phyloP scores from a whole-genome alignment of 2,329 filamentous ascomycete species.

The Diaporthe vexans region DNA sequence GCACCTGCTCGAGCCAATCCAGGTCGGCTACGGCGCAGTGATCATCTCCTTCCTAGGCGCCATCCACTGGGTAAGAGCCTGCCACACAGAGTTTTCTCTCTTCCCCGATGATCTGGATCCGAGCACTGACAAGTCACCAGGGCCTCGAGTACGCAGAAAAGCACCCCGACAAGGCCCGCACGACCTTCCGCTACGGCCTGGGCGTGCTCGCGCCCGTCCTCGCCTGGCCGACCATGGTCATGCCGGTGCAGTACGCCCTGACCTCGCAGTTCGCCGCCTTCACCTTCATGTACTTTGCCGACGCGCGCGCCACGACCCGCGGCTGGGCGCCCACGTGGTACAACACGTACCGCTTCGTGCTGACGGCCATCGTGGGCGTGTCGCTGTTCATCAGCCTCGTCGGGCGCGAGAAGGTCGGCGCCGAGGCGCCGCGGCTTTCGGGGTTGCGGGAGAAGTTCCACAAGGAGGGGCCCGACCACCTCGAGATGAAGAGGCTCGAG shows the following conservation, averaged over 20 bases:
- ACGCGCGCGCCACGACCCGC: constrained; percentile 77
- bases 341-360: constrained; percentile 87
- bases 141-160: constrained; percentile 86
- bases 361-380: constrained; percentile 89
- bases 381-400: constrained; percentile 86
- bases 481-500: constrained; percentile 60
- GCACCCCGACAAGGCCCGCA: constrained; percentile 71
- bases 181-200: constrained; percentile 85
- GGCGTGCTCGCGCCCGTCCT: constrained; percentile 84
- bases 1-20: constrained; percentile 84
- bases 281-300: constrained; percentile 86
- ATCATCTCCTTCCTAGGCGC: constrained; percentile 96
- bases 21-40: constrained; percentile 91
- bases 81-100: too few species aligned
- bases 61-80: constrained; percentile 87
- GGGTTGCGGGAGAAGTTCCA: constrained; percentile 56
- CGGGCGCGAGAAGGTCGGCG: constrained; percentile 81
- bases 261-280: constrained; percentile 90
- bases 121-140: constrained; percentile 34
- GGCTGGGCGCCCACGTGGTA: constrained; percentile 93
- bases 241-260: constrained; percentile 87
- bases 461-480: constrained; percentile 49
- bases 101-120: too few species aligned
- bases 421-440: constrained; percentile 52
- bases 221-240: constrained; percentile 90